phyloP scores from a whole-genome alignment of 495 filamentous ascomycete species.

The Gamarada debralockiae region DNA sequence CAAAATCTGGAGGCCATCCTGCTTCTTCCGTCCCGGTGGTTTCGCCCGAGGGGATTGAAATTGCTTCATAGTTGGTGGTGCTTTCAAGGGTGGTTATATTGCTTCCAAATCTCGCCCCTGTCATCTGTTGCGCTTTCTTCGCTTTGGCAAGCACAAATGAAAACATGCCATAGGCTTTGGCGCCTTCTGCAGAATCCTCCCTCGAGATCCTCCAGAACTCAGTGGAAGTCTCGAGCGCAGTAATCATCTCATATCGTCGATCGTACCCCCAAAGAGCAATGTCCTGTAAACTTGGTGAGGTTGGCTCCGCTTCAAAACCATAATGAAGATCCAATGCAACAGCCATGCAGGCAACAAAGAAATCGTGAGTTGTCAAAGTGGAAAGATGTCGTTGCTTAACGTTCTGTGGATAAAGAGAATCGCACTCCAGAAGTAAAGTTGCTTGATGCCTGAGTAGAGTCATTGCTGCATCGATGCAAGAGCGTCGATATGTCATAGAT shows the following conservation, averaged over 20 bases:
- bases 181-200: constrained; percentile 1
- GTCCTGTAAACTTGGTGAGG: not conserved
- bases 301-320: not conserved
- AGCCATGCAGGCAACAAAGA: constrained; percentile 4
- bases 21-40: too few species aligned
- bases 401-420: not conserved
- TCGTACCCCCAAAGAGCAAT: not conserved
- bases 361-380: not conserved
- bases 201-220: not conserved
- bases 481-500: not conserved
- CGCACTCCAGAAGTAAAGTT: not conserved
- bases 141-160: constrained; percentile 7
- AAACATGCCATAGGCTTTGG: constrained; percentile 5
- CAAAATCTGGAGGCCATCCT: too few species aligned
- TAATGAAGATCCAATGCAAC: constrained; percentile 6
- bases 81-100: too few species aligned
- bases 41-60: too few species aligned
- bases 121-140: not conserved
- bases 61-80: too few species aligned
- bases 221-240: not conserved
- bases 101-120: too few species aligned
- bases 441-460: constrained; percentile 1
- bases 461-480: constrained; percentile 7
- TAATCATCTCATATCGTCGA: not conserved
- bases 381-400: not conserved